Conservation (phyloP, 768 basidiomycete species). For the Lentinus brumalis region DNA sequence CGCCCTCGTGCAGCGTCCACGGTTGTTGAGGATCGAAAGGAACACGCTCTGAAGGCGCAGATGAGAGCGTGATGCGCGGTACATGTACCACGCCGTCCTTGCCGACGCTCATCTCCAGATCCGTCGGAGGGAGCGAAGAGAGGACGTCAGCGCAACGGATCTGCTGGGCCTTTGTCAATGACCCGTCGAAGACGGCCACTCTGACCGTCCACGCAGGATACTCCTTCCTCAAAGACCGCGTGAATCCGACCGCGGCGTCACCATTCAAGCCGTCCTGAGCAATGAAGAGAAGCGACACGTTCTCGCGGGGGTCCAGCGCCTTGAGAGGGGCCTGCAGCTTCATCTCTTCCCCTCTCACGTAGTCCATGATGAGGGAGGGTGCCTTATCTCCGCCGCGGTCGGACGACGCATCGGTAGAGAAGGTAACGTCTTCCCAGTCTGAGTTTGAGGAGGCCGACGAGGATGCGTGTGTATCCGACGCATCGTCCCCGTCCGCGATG, state of each 20-base stretch:
- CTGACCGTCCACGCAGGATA: constrained; percentile 34
- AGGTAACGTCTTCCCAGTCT: too few relatives aligned
- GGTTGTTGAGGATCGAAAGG: constrained; percentile 5
- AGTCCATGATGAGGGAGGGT: constrained; percentile 12
- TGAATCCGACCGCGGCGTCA: constrained; percentile 35
- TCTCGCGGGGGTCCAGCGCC: constrained; percentile 10
- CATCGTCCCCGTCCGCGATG: neutral
- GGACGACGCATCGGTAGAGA: too few relatives aligned
- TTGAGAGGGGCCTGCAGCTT: constrained; percentile 19
- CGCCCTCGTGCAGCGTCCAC: constrained; percentile 14
- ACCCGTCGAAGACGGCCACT: constrained; percentile 29
- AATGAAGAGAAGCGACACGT: constrained; percentile 31
- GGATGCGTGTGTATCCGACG: neutral
- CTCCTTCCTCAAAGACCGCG: constrained; percentile 33
- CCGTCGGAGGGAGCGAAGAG: neutral
- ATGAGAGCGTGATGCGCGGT: constrained; percentile 9
- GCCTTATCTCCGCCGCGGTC: neutral
- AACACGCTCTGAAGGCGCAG: constrained; percentile 1
- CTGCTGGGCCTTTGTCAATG: neutral
- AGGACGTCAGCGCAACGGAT: neutral
- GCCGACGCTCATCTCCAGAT: constrained; percentile 16
- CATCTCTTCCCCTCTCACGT: constrained; percentile 22
- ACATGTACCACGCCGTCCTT: constrained; percentile 8
- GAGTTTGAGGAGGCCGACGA: neutral
- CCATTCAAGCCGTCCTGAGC: constrained; percentile 33